Evolutionary conservation across 257 asterid species (phyloP), one percentile per base, ranked within the genome.

Genomic region (Fraxinus excelsior): DNA sequence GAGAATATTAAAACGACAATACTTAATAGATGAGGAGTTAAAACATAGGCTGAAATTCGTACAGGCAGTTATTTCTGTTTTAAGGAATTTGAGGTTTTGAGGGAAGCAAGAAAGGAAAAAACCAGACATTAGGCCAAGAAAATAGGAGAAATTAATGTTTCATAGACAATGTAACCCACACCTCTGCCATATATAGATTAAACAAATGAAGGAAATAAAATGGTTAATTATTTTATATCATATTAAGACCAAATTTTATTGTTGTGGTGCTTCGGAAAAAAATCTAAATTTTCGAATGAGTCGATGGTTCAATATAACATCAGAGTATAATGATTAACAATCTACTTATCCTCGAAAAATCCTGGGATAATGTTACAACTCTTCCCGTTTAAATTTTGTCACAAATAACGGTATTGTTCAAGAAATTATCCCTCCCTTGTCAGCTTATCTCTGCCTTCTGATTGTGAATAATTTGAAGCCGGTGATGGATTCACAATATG

Each of bases 381-480:
- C 67, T 62, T 60, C 67, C 31, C 2, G 16, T 62, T 62, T 3
- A 62, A 25, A 11, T 62, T 26, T 7, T 62, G 2, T 62, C 18
- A 9, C 34, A 62, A 62, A 62, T 9, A 25, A 23, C 5, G 3
- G n/a, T 19, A 58, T 18, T 9, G 4, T 23, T 23, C 9, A 85
- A 79, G 92, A 79, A 74, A 88, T 84, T 56, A 94, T 83, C 16
- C 84, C 91, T 9, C 83, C 83, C 83, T 80, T 86, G 80, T 86
- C 90, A 94, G 81, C 44, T 77, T 86, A 78, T 92, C 97, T 19
- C 91, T 92, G 51, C 97, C 98, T 83, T 94, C 98, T 0, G 92
- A 97, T 74, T 82, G 95, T 32, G 97, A 86, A 84, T 87, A 73
- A 72, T 68, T 85, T 9, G 80, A 79, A 72, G 90, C 70, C 9